Percentiles rank a stretch among this genome's conserved stretches.
Conservation (phyloP, 2,329 filamentous ascomycete species). For the Fusarium mangiferae region DNA sequence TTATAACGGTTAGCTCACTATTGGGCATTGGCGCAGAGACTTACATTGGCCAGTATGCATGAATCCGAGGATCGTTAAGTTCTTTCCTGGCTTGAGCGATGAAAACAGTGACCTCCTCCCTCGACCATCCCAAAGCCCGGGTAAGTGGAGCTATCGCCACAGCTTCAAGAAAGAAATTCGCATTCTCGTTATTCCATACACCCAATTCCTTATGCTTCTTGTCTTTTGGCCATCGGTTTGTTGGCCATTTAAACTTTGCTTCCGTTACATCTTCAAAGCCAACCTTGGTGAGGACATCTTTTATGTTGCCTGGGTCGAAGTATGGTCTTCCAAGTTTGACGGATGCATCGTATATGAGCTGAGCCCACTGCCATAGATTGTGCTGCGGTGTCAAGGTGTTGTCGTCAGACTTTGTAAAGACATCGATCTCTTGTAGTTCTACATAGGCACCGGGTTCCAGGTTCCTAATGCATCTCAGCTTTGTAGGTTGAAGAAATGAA, state of each 20-base stretch:
- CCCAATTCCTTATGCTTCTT: constrained; percentile 24
- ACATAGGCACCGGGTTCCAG: constrained; percentile 15
- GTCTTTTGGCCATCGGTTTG: constrained; percentile 22
- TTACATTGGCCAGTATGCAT: constrained; percentile 33
- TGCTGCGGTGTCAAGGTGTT: background rate
- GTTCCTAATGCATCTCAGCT: background rate
- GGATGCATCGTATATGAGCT: constrained; percentile 11
- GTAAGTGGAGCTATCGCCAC: constrained; percentile 17
- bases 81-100: constrained; percentile 14
- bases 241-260: constrained; percentile 17
- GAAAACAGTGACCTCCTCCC: constrained; percentile 20
- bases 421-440: constrained; percentile 12
- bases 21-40: background rate
- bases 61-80: constrained; percentile 7
- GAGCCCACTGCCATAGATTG: background rate
- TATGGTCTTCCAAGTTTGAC: constrained; percentile 9
- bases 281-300: background rate
- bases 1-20: background rate
- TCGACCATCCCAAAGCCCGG: constrained; percentile 11
- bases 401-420: constrained; percentile 5
- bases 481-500: rapidly evolving
- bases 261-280: constrained; percentile 12
- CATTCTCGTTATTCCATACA: constrained; percentile 19
- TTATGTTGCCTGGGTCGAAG: background rate
- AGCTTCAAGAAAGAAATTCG: background rate